phyloP scores from a whole-genome alignment of 2,329 filamentous ascomycete genomes.

The Stemphylium lycopersici region DNA sequence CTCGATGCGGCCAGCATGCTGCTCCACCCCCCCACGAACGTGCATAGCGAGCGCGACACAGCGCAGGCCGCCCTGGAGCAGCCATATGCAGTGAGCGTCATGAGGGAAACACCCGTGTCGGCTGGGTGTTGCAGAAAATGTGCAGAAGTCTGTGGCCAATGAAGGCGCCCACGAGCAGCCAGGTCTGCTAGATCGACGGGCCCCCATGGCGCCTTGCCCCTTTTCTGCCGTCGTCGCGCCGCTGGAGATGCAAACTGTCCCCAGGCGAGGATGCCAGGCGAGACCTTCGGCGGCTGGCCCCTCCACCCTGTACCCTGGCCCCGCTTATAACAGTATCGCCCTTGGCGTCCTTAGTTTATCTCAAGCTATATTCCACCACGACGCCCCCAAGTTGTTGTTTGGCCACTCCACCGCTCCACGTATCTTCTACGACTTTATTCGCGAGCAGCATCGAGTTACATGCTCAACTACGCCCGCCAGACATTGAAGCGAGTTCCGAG shows the following conservation, averaged over 20 bases:
- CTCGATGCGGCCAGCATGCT: no score
- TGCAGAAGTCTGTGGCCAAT: constrained; percentile 27
- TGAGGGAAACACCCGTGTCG: not conserved
- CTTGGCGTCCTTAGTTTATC: constrained; percentile 39
- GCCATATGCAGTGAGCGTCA: not conserved
- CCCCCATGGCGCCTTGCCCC: constrained; percentile 25
- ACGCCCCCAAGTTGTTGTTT: constrained; percentile 21
- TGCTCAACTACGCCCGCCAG: constrained; percentile 48
- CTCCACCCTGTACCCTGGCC: constrained; percentile 15
- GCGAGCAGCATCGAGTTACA: constrained; percentile 39
- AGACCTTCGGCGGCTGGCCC: constrained; percentile 7
- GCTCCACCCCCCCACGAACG: constrained; percentile 4
- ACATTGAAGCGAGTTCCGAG: constrained; percentile 50
- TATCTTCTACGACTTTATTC: constrained; percentile 8
- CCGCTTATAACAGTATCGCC: constrained; percentile 21
- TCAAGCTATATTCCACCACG: constrained; percentile 34
- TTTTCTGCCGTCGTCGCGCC: constrained; percentile 29
- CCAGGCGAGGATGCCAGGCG: not conserved
- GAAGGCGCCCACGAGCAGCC: constrained; percentile 26
- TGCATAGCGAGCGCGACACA: constrained; percentile 5
- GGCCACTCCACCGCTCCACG: constrained; percentile 27
- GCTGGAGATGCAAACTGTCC: not conserved
- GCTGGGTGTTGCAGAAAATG: not conserved
- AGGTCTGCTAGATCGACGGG: not conserved
- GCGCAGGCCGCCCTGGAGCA: not conserved